Evolutionary conservation across 192 early-diverging fungal genomes (phyloP), one percentile per base, ranked within the genome.

Genomic region (Umbelopsis ramanniana): DNA sequence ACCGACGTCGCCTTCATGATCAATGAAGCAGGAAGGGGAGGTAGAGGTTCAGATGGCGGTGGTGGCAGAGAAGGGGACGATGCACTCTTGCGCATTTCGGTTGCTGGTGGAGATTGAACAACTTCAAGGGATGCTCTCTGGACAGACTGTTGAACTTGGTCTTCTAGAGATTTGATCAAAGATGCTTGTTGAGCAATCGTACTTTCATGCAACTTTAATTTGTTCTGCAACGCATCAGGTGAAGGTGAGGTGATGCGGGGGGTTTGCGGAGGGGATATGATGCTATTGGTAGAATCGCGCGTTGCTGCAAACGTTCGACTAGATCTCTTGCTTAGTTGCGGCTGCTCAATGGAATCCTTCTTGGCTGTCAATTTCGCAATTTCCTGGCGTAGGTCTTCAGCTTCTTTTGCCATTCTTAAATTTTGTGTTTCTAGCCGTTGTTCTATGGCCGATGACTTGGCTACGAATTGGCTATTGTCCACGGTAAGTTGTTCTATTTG

Each of bases 341-440:
- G 79, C 53, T 81, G 76, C 46, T 81, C 79, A 68, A 81, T 38
- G 0, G 67, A 52, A 10, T 81, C 79, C 47, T 81, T 81, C 10
- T 75, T 75, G 9, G 72, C 75, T 6, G 48, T 72, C 10, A 76
- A 43, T 45, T 71, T 73, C 60, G 68, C 76, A 15, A 76, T 33
- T 46, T 81, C 79, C 12, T 69, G 10, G 43, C 76, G 67, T 7
- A 76, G 38, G 10, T 75, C 70, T 46, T 71, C 76, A 0, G 72
- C 55, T 43, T 81, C 75, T 15, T 68, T 24, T 3, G 74, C 37
- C 11, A 75, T 45, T 23, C 72, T 63, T n/a, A 52, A 38, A n/a
- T 68, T 71, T 23, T 76, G 70, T 4, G 66, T 40, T 8, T 71
- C 72, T 0, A 81, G n/a, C 24, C 76, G 68, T 15, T 68, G 48